Base-by-base conservation (phyloP, 2,329 filamentous ascomycete species). In the Lecanoromycetidae sp. region DNA sequence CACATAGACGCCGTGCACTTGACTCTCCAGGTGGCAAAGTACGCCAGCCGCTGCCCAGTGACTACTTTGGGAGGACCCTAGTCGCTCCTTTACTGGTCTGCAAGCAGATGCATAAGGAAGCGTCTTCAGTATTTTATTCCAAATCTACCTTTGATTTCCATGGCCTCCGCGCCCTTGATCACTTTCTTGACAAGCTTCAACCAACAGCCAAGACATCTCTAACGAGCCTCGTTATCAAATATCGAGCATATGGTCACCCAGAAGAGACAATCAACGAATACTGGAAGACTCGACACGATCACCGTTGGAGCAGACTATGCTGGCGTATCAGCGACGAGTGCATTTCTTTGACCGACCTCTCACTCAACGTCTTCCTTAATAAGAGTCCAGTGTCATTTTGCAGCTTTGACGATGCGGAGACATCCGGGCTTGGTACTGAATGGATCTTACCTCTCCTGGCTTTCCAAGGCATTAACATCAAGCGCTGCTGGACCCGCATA, bases 281-380 rank as follows among this genome's bases (percentile, higher is more conserved):
- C 3, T 53, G 36, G 41, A 53, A 53, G 41, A 32, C 17, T 12
- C 40, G 20, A n/a, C 36, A 51, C 27, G 51, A 53, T 32, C 30
- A 25, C n/a, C 27, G 35, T 4, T 54, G 49, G 49, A 26, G 43
- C 13, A 17, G 44, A 6, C 20, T 52, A 20, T 52, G 49, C 38
- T 44, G 15, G 26, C 49, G 45, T n/a, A 33, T 54, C 23, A n/a
- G 32, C 5, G 44, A 52, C 17, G 27, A 46, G 27, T 50, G 44
- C 29, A 26, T 2, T 29, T 36, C 36, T 4, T 22, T 54, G 3
- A 34, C 22, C 2, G 15, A 37, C 19, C 44, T 54, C 5, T 20
- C 23, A 2, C 38, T 54, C 17, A 43, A 52, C 22, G 46, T 52
- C n/a, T 42, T 35, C 12, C 36, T 50, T 3, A 44, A 52, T 15